Evolutionary conservation across 31 red algal genomes (phyloP).

Genomic region (Asparagopsis taxiformis): DNA sequence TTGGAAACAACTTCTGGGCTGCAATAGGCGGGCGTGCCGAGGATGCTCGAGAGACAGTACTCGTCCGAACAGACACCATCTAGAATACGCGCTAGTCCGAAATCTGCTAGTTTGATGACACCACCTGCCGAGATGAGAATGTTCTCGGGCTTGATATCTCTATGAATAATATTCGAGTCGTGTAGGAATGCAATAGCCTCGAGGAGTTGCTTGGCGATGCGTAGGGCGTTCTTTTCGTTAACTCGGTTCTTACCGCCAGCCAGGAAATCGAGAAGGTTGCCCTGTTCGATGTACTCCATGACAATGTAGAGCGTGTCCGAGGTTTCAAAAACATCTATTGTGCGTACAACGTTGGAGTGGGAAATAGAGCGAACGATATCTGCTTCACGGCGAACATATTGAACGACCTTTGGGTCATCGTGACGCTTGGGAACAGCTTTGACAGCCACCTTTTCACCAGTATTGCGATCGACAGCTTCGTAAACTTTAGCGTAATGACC

Average conservation of each 20-base stretch:
- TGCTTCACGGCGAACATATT: slow-evolving; percentile 28
- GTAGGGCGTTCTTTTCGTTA: slow-evolving; percentile 26
- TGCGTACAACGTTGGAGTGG: slow-evolving; percentile 37
- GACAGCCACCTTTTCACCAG: slow-evolving; percentile 33
- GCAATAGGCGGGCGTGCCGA: slow-evolving; percentile 63
- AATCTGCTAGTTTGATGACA: slow-evolving; percentile 76
- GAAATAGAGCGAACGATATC: slow-evolving; percentile 43
- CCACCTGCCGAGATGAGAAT: slow-evolving; percentile 71
- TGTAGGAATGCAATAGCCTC: slow-evolving; percentile 65
- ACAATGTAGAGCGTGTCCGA: slow-evolving; percentile 36
- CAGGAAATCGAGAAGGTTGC: slow-evolving; percentile 23
- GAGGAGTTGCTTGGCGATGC: slow-evolving; percentile 47
- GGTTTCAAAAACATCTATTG: slow-evolving; percentile 58
- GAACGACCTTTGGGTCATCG: slow-evolving; percentile 18
- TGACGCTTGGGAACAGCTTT: slow-evolving; percentile 38
- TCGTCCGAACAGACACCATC: slow-evolving; percentile 23
- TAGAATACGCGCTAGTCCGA: slow-evolving; percentile 55
- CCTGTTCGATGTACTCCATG: slow-evolving; percentile 50
- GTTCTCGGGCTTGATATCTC: slow-evolving; percentile 86
- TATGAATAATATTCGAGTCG: slow-evolving; percentile 64
- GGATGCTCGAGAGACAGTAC: slow-evolving; percentile 34
- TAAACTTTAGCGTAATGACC: slow-evolving; percentile 56
- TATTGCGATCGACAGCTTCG: slow-evolving; percentile 29
- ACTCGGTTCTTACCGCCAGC: slow-evolving; percentile 11
- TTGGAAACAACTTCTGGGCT: slow-evolving; percentile 62